A percentile compares a stretch with the other conserved stretches of the same genome.
Conservation (phyloP, 257 asterid genomes). For the Coffea canephora region DNA sequence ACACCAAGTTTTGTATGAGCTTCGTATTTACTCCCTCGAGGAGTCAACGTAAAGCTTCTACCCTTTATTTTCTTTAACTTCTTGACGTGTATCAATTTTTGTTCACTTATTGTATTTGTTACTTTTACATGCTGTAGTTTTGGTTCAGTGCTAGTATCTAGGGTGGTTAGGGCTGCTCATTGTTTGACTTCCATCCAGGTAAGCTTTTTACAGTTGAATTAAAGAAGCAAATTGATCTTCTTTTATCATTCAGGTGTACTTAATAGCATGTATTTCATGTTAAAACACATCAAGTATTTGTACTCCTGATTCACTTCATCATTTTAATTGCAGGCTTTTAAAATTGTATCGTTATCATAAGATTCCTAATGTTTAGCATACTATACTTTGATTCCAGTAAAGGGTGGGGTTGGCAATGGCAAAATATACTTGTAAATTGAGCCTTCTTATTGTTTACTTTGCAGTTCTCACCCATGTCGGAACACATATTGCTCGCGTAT, state of each 20-base stretch:
- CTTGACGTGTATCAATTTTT: background rate
- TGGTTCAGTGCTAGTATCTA: constrained; percentile 79
- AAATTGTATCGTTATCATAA: background rate
- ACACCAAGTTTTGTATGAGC: constrained; percentile 80
- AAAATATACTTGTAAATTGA: background rate
- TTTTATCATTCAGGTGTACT: background rate
- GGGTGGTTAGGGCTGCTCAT: constrained; percentile 96
- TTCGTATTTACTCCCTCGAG: constrained; percentile 87
- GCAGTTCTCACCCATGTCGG: constrained; percentile 89
- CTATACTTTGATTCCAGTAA: background rate
- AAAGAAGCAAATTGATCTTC: background rate
- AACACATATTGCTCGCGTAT: constrained; percentile 79
- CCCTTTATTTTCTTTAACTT: constrained; percentile 4
- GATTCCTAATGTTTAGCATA: background rate
- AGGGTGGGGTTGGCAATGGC: too few species aligned
- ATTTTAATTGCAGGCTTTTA: background rate
- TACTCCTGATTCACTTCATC: background rate
- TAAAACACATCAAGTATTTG: background rate
- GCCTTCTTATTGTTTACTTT: constrained; percentile 12
- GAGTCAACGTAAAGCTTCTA: constrained; percentile 66
- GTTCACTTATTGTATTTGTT: background rate
- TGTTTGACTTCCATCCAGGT: constrained; percentile 98
- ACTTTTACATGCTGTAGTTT: constrained; percentile 45
- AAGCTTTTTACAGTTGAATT: constrained; percentile 22
- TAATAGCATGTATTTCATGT: background rate